A percentile compares a stretch with the other conserved stretches of the same genome.
Evolutionary conservation across 2,329 filamentous ascomycete genomes (phyloP).

Genomic region (Fusarium virguliforme): DNA sequence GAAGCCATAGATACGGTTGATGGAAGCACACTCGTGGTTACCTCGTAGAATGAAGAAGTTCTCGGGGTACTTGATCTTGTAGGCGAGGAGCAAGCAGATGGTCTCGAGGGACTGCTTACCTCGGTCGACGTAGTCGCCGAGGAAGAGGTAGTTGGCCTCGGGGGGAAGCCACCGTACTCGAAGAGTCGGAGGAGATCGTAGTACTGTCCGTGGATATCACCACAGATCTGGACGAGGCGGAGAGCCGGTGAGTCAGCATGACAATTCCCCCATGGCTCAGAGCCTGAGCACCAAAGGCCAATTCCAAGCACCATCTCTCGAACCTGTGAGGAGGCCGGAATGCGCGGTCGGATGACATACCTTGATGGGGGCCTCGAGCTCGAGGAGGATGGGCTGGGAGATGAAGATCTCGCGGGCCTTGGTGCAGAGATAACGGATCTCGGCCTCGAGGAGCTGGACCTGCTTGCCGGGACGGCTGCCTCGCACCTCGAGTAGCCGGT

Average conservation of each 20-base stretch:
- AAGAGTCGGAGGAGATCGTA: conserved; percentile 98
- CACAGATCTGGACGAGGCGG: conserved; percentile 82
- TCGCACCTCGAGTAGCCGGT: conserved; percentile 96
- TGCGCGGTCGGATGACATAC: conserved; percentile 65
- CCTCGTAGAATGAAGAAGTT: conserved; percentile 99
- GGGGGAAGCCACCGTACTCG: conserved; percentile 98
- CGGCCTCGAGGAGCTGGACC: conserved; percentile 94
- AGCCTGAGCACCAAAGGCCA: conserved; percentile 15
- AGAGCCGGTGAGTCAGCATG: conserved; percentile 37
- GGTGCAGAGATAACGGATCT: conserved; percentile 97
- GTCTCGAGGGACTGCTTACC: conserved; percentile 99
- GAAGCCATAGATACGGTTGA: conserved; percentile 99
- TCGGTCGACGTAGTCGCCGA: conserved; percentile 98
- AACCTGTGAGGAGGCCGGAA: conserved; percentile 12
- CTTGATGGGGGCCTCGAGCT: conserved; percentile 99
- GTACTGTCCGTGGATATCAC: conserved; percentile 99
- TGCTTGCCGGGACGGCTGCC: conserved; percentile 98
- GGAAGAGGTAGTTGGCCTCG: conserved; percentile 99
- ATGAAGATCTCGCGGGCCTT: conserved; percentile 99
- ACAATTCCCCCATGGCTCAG: neutral
- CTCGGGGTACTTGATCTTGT: conserved; percentile 99
- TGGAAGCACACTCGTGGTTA: conserved; percentile 99
- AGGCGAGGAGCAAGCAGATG: conserved; percentile 95
- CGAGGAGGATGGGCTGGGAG: conserved; percentile 96
- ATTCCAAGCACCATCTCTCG: conserved; percentile 12